Evolutionary conservation across 371 early-diverging fungal genomes (phyloP), one percentile per base, ranked within the genome.

Genomic region (Coemansia sp.): DNA sequence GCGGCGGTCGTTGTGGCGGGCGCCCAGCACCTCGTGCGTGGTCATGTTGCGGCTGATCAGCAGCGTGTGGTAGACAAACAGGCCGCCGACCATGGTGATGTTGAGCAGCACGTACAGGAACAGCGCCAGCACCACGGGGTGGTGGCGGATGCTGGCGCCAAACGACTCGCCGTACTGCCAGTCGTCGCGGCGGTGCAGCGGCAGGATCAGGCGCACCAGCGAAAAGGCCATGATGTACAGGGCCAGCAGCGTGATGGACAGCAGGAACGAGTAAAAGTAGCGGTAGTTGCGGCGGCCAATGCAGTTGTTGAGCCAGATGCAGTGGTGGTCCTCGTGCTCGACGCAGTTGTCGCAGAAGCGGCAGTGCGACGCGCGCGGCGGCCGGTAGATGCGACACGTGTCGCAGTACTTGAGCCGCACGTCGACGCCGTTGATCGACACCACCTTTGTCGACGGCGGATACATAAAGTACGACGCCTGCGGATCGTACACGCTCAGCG

Each of bases 261-360:
- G 54, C 37, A 93, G 81, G 60, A 93, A 93, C 5, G 84, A 83
- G 67, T 90, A 88, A 62, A 95, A 95, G 47, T 84, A 84, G 14
- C 90, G 85, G 78, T 95, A 94, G 77, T 95, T 95, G 60, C 94
- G 82, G 53, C 87, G 87, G 2, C 97, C 97, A 43, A 97, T 82
- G 78, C 96, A 96, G 78, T 93, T 94, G 67, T 88, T 93, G 12
- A 93, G 84, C 96, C 96, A 97, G 14, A 92, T 87, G 67, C 97
- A 97, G 75, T 97, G 95, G 62, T 94, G 94, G 72, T 95, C 94
- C 65, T 88, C 86, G 71, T 84, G 81, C 72, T 88, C 90, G 48
- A 97, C 92, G 77, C 97, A 97, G 62, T 90, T 90, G 70, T 96
- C 90, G 75, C 97, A 94, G 68, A 84, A 82, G 39, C 84, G 65